Evolutionary conservation across 2,329 filamentous ascomycete genomes (phyloP), one percentile per base, ranked within the genome.

Genomic region (Tolypocladium guangdongense): DNA sequence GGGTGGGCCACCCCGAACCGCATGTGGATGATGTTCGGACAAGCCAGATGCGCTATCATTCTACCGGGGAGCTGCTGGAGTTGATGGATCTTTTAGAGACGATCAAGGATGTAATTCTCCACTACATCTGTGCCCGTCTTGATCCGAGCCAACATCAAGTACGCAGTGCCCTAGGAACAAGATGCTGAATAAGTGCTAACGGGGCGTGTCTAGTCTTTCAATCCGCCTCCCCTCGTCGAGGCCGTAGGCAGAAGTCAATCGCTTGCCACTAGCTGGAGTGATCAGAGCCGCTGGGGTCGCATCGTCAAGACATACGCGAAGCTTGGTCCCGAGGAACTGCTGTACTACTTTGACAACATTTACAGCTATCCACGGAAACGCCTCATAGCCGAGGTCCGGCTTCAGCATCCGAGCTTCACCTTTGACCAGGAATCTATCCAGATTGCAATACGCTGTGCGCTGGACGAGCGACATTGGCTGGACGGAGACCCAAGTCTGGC

Each of bases 301-400:
- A 69, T 74, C 36, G 62, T 74, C 41, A 71, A 72, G 55, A 74
- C 72, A 1, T 74, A 74, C 55, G 66, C 75, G 59, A 81, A 80
- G 64, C 68, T 81, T 8, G 67, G 70, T 5, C 78, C 78, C 0
- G 63, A 69, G 12, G 69, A 77, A 52, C 68, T 82, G n/a, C 70
- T 78, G 57, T 66, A 74, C 55, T 71, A 79, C 53, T 69, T 80
- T 45, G 68, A 74, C 32, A 70, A 74, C 52, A 71, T 71, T 20
- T 74, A 74, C 60, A 70, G 66, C 52, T 77, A 74, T 45, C 72
- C 73, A 24, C 74, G 72, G 49, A 65, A 64, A 33, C 71, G 72
- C 11, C 71, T 79, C 10, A 68, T 79, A 12, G 58, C 62, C 6
- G 71, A 73, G 52, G 67, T 77, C 4, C 69, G 66, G 7, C 58